Evolutionary conservation across 2,329 filamentous ascomycete genomes (phyloP).

Genomic region (Clarireedia monteithiana): DNA sequence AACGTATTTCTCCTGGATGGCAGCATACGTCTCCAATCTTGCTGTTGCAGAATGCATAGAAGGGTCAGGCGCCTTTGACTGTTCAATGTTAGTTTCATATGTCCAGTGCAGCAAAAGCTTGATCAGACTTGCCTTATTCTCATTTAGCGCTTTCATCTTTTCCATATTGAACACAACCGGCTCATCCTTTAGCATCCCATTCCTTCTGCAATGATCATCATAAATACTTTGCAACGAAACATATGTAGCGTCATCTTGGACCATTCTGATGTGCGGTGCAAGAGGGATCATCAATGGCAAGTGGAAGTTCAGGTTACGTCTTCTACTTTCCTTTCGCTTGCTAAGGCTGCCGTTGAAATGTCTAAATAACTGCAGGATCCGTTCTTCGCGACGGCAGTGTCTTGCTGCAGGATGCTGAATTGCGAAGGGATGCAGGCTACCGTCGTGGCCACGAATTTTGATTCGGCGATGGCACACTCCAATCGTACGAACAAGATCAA

Average conservation of each 20-base stretch:
- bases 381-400: conserved; percentile 87
- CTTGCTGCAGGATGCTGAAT: conserved; percentile 92
- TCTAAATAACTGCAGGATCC: conserved; percentile 91
- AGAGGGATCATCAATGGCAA: conserved; percentile 92
- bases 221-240: conserved; percentile 92
- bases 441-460: conserved; percentile 95
- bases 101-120: neutral
- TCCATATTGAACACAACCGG: conserved; percentile 94
- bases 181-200: conserved; percentile 86
- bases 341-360: conserved; percentile 90
- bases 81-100: conserved; percentile 30
- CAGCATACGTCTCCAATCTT: conserved; percentile 83
- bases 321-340: conserved; percentile 90
- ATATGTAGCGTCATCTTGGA: conserved; percentile 92
- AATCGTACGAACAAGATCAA: conserved; percentile 85
- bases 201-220: conserved; percentile 88
- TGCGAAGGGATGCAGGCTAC: conserved; percentile 92
- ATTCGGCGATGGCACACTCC: conserved; percentile 87
- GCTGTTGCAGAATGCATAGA: conserved; percentile 61
- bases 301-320: conserved; percentile 92
- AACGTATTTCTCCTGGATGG: conserved; percentile 91
- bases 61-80: conserved; percentile 59
- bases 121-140: conserved; percentile 36
- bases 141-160: conserved; percentile 71
- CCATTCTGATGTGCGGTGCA: conserved; percentile 87